Base-by-base conservation (phyloP, 2,329 filamentous ascomycete species). In the Alternaria gaisen region DNA sequence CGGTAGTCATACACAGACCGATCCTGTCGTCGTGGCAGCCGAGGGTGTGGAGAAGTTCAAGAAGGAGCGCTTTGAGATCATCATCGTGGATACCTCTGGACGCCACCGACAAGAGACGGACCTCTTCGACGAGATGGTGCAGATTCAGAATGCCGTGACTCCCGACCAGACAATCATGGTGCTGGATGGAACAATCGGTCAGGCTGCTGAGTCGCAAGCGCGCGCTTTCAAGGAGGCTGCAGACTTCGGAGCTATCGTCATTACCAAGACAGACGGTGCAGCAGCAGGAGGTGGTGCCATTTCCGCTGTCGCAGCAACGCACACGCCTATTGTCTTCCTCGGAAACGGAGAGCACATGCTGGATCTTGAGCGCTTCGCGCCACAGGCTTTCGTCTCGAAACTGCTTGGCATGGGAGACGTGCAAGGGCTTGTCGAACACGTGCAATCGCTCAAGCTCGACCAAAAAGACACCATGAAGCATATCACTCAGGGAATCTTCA, bases 391-490 rank as follows among this genome's bases (percentile, higher is more conserved):
- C 73, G 89, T 99, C 46, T 92, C 91, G 68, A 99, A 97, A 80
- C 83, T 99, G 7, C 85, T 99, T 14, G 95, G 95, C 52, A 98
- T 98, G 93, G 95, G 95, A 46, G 95, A 99, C 73, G 96, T 99
- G 85, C 90, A 92, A 26, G 94, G 95, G 0, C 82, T 99, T 32
- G 92, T 99, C 11, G 95, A 99, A 80, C 95, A 99, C 76, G 95
- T 99, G 1, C 95, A 99, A 78, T 92, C 91, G 32, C 86, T 99
- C 53, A 97, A 97, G 77, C 87, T 97, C 51, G 94, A 98, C 79
- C 95, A 97, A 69, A 98, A 99, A 81, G 94, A 98, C 73, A 98
- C 95, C 4, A 97, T 99, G 86, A 99, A 99, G 84, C 94, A 99
- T 82, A 96, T 99, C 68, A 91, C 93, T 7, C 94, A 97, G 74